Conservation (phyloP, 2,329 filamentous ascomycete species). For the Ilyonectria mors-panacis region DNA sequence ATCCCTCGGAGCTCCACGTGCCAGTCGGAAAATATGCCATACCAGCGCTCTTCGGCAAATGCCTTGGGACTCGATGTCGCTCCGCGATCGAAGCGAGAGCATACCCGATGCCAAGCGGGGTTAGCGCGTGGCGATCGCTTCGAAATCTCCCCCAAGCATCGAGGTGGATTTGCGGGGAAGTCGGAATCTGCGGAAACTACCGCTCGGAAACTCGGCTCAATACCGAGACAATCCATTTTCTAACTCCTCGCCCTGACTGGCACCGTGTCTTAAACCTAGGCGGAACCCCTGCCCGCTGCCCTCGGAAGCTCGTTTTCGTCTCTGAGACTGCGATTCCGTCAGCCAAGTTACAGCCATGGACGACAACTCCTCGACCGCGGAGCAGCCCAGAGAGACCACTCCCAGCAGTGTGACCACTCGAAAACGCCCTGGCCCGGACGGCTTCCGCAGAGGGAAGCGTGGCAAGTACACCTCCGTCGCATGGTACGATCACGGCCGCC, state of each 20-base stretch:
- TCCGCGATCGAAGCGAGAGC: neutral
- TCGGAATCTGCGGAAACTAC: slow-evolving; percentile 20
- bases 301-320: slow-evolving; percentile 27
- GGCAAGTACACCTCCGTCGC: slow-evolving; percentile 57
- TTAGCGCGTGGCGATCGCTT: slow-evolving; percentile 7
- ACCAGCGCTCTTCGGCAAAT: neutral
- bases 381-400: slow-evolving; percentile 23
- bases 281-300: slow-evolving; percentile 23
- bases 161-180: slow-evolving; percentile 29
- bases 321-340: slow-evolving; percentile 15
- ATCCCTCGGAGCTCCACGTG: neutral
- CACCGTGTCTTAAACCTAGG: slow-evolving; percentile 15
- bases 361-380: slow-evolving; percentile 15
- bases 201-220: slow-evolving; percentile 37
- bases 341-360: slow-evolving; percentile 19
- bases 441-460: slow-evolving; percentile 46
- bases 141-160: slow-evolving; percentile 8
- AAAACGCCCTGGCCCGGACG: slow-evolving; percentile 18
- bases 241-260: slow-evolving; percentile 25
- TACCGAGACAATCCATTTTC: slow-evolving; percentile 34
- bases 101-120: slow-evolving; percentile 5
- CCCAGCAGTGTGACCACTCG: slow-evolving; percentile 6
- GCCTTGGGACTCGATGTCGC: neutral
- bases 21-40: slow-evolving; percentile 1
- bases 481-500: slow-evolving; percentile 48